Evolutionary conservation across 331 rosid genomes (phyloP), one percentile per base, ranked within the genome.

Genomic region (Malus hybrid): DNA sequence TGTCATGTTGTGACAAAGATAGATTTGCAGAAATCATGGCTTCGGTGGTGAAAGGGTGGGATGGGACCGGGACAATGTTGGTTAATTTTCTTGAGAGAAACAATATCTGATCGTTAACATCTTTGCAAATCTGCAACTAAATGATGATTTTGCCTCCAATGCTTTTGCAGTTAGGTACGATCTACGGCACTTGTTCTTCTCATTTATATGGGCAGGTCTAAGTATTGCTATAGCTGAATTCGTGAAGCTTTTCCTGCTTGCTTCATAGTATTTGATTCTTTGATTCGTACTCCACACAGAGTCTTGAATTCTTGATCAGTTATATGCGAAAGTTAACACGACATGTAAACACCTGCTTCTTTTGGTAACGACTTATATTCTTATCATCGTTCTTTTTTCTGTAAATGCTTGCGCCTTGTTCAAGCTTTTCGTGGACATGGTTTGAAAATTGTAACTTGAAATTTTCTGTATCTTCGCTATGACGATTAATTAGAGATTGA

Each of bases 191-290:
- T 57, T 90, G 70, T 90, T 94, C 88, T 87, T 88, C 80, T 92
- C 97, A 8, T 56, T 94, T 52, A 71, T 92, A 82, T 94, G 99
- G 99, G 99, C 96, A 19, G 68, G 89, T 79, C 73, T 92, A 42
- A 92, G 97, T 74, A 53, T 94, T 14, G 97, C 78, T 29, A 60
- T 92, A 72, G 99, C 97, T 44, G 88, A 88, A 68, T 85, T 90
- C 84, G 96, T 94, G 24, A 29, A 63, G 68, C 71, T 76, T 75
- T 68, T 53, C 39, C 60, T 46, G 16, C 78, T 76, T 75, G 77
- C 74, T 76, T 67, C 79, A 72, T 79, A 19, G 66, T 79, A 63
- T 73, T 58, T 76, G 69, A 69, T 86, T 83, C 74, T 63, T 79
- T 72, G 68, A 78, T 79, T 61, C 66, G 76, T 84, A 55, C 28